A percentile compares a stretch with the other conserved stretches of the same genome.
Evolutionary conservation across 2,329 filamentous ascomycete species (phyloP).

Genomic region (Sarocladiaceae sp.): DNA sequence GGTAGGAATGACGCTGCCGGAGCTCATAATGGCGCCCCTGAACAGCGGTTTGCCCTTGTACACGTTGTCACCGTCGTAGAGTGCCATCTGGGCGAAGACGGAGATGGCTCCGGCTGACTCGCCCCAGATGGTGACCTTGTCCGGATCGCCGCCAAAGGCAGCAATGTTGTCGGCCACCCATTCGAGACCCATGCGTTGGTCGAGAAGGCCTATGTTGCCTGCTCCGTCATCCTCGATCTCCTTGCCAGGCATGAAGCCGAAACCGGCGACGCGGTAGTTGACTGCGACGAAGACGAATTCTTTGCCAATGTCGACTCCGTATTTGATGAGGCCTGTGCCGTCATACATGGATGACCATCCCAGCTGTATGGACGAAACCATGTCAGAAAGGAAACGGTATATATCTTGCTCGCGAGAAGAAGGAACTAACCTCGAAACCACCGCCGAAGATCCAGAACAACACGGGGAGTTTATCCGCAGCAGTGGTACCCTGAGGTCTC

Average conservation of each 20-base stretch:
- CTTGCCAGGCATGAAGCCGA: slow-evolving; percentile 53
- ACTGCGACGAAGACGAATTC: slow-evolving; percentile 60
- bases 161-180: slow-evolving; percentile 64
- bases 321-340: slow-evolving; percentile 26
- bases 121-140: slow-evolving; percentile 62
- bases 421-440: slow-evolving; percentile 30
- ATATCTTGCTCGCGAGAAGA: slow-evolving; percentile 11
- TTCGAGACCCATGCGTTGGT: slow-evolving; percentile 55
- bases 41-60: slow-evolving; percentile 54
- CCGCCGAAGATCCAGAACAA: slow-evolving; percentile 56
- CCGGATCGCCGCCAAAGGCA: slow-evolving; percentile 61
- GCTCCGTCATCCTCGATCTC: slow-evolving; percentile 52
- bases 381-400: not conserved
- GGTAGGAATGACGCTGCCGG: slow-evolving; percentile 45
- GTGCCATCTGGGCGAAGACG: slow-evolving; percentile 56
- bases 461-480: slow-evolving; percentile 45
- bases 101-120: slow-evolving; percentile 57
- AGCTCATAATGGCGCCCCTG: slow-evolving; percentile 62
- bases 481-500: slow-evolving; percentile 37
- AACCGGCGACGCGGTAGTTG: slow-evolving; percentile 58
- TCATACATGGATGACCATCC: slow-evolving; percentile 32
- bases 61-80: slow-evolving; percentile 57
- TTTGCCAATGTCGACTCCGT: slow-evolving; percentile 39
- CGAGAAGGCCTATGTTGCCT: slow-evolving; percentile 55
- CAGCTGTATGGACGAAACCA: slow-evolving; percentile 17